Base-by-base conservation (phyloP, 2,329 filamentous ascomycete species). In the Colletotrichum lupini region DNA sequence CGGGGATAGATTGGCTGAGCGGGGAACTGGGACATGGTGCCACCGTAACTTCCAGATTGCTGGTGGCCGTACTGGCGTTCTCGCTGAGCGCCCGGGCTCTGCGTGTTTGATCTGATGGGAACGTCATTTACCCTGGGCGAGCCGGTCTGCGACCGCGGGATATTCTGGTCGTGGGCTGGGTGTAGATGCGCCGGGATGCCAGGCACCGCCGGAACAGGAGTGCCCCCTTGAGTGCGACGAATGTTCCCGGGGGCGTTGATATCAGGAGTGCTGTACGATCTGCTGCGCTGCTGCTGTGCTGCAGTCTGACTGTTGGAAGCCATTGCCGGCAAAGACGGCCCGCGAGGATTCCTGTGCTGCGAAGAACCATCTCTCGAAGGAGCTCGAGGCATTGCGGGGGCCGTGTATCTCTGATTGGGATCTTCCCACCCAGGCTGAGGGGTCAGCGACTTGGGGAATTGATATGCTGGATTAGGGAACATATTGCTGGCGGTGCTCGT, bases 251-350 rank as follows among this genome's bases (percentile, higher is more conserved):
- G 89, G 66, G 89, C 92, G 76, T 97, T 94, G 77, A 98, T 98
- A 81, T 98, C 95, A 8, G 97, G 96, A 75, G 95, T 98, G 84
- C 96, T 98, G 79, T 97, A 97, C 49, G 95, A 98, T 76, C 97
- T 91, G 84, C 94, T 92, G 76, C 95, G 90, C 79, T 93, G 92
- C 80, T 94, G 92, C 75, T 92, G 85, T 80, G 88, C 83, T 75
- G 87, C 85, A 77, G 87, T 85, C 77, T 91, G 84, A 78, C 89
- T 82, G 75, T 87, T 84, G 1, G 87, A 85, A 19, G 91, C 87
- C 88, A 94, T 92, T 22, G 90, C 92, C 56, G 93, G 94, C 77
- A 97, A 86, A 12, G 94, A 97, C 26, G 94, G 94, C n/a, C 93
- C 90, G 77, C 94, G 92, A 57, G 90, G 89, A 77, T 90, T 91